Conservation (phyloP, 306 rosid species). For the Sicyos edulis region DNA sequence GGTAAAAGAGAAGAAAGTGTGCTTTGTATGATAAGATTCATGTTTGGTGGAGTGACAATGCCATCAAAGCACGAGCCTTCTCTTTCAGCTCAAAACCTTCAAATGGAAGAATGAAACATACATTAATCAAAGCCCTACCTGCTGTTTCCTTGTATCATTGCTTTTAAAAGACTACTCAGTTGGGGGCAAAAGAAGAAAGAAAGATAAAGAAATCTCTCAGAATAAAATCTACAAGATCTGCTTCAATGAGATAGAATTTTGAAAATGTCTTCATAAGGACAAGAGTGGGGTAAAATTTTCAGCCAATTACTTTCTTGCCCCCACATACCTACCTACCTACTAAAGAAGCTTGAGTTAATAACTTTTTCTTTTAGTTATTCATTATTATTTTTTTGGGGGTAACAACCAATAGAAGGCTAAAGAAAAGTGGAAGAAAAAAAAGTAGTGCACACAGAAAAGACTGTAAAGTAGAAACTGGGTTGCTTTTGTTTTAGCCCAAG, state of each 20-base stretch:
- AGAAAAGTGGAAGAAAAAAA: neutral
- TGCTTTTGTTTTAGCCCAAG: conserved; percentile 23
- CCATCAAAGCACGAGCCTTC: conserved; percentile 4
- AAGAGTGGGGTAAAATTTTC: neutral
- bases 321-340: conserved; percentile 11
- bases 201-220: neutral
- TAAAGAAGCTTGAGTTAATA: neutral
- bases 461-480: conserved; percentile 14
- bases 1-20: neutral
- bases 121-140: conserved; percentile 16
- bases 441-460: neutral
- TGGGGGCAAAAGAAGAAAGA: neutral
- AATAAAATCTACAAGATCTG: conserved; percentile 11
- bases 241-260: conserved; percentile 7
- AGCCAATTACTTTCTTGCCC: conserved; percentile 18
- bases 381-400: neutral
- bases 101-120: conserved; percentile 15
- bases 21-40: conserved; percentile 15
- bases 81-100: conserved; percentile 12
- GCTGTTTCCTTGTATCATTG: conserved; percentile 15
- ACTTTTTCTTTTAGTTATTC: neutral
- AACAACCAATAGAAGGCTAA: neutral
- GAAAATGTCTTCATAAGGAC: conserved; percentile 4
- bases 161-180: conserved; percentile 12
- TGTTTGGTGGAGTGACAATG: conserved; percentile 15